Percentiles rank a stretch among this genome's conserved stretches.
These are phyloP conservation scores for Protomyces gravidus DNA, from an alignment of 1,139 yeast genomes.

Conservation along the genomic window DNA sequence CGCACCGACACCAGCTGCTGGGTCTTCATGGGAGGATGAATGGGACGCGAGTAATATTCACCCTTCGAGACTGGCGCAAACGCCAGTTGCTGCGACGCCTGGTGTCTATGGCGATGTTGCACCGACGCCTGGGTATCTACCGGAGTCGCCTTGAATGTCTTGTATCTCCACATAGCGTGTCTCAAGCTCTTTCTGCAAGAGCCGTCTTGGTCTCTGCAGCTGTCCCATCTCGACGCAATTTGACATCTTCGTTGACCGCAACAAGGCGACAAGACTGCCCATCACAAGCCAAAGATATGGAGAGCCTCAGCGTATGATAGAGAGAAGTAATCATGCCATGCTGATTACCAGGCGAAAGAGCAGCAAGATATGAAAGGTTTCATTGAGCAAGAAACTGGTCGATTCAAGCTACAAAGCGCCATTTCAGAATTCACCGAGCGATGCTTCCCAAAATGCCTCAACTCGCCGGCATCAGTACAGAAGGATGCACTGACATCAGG, in stretches of 20 bases:
- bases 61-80: background rate
- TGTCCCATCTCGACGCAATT: too few species aligned
- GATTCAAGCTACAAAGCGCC: constrained; percentile 26
- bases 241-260: too few species aligned
- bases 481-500: constrained; percentile 11
- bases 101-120: background rate
- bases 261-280: too few species aligned
- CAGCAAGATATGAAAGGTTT: constrained; percentile 27
- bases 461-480: constrained; percentile 5
- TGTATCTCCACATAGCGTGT: background rate
- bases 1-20: constrained; percentile 3
- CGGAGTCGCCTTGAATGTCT: background rate
- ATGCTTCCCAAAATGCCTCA: constrained; percentile 26
- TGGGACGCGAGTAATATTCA: constrained; percentile 6
- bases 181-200: too few species aligned
- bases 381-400: constrained; percentile 28
- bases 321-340: too few species aligned
- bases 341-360: constrained; percentile 9
- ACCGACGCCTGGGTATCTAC: background rate
- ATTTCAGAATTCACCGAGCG: constrained; percentile 29
- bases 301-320: background rate
- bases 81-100: background rate
- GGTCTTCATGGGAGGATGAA: constrained; percentile 16
- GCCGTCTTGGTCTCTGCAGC: too few species aligned
- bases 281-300: background rate